phyloP scores from a whole-genome alignment of 2,329 filamentous ascomycete species.

The Arthrinium puccinioides region DNA sequence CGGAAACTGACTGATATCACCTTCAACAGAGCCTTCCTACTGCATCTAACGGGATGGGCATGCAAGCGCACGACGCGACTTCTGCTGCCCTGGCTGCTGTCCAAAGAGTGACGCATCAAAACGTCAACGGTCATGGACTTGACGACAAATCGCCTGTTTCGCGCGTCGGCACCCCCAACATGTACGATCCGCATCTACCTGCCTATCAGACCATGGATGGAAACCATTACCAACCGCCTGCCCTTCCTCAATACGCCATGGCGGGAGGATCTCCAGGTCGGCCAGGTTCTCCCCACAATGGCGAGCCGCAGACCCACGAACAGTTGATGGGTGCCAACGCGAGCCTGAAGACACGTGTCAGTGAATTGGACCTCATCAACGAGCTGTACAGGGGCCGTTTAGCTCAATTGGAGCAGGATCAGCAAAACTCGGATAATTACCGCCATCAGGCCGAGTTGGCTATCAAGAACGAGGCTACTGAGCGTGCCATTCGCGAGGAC shows the following conservation, averaged over 20 bases:
- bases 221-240: constrained; percentile 56
- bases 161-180: constrained; percentile 68
- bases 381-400: constrained; percentile 71
- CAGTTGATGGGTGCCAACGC: constrained; percentile 74
- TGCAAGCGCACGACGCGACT: constrained; percentile 42
- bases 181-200: constrained; percentile 68
- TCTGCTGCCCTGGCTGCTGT: constrained; percentile 45
- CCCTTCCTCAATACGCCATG: constrained; percentile 42
- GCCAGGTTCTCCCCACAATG: constrained; percentile 41
- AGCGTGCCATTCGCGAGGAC: constrained; percentile 48
- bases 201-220: constrained; percentile 74
- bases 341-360: constrained; percentile 88
- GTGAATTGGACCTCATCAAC: constrained; percentile 92
- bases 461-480: constrained; percentile 45
- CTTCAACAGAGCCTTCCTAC: constrained; percentile 32
- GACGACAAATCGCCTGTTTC: constrained; percentile 73
- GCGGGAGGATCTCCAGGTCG: constrained; percentile 46
- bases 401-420: constrained; percentile 71
- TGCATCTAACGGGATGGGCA: constrained; percentile 51
- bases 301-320: constrained; percentile 68
- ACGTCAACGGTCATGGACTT: constrained; percentile 66
- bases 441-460: constrained; percentile 44
- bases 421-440: constrained; percentile 54
- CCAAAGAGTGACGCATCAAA: constrained; percentile 57
- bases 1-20: constrained; percentile 1